Percentiles rank a stretch among this genome's conserved stretches.
phyloP scores from a whole-genome alignment of 768 basidiomycete species.

The Boletus vinaceobasis region DNA sequence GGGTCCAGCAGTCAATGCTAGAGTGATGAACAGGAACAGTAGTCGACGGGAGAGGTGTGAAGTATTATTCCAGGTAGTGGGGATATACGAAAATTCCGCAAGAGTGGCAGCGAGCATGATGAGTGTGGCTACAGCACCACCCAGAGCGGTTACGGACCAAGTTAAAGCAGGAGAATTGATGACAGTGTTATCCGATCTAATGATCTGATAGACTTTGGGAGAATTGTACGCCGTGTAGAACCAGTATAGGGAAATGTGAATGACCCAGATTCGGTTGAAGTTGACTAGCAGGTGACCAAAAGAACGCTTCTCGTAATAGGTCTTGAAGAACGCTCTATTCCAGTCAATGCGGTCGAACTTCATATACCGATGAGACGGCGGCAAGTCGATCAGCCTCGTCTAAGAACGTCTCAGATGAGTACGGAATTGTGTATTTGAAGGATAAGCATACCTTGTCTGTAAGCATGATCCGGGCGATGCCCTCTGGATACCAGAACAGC shows the following conservation, averaged over 20 bases:
- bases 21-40: slow-evolving; percentile 84
- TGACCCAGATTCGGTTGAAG: slow-evolving; percentile 99
- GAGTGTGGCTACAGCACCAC: slow-evolving; percentile 90
- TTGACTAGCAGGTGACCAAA: slow-evolving; percentile 97
- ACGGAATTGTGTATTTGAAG: background rate
- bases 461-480: slow-evolving; percentile 87
- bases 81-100: slow-evolving; percentile 96
- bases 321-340: slow-evolving; percentile 97
- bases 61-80: slow-evolving; percentile 98
- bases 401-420: slow-evolving; percentile 29
- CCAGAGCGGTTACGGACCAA: slow-evolving; percentile 92
- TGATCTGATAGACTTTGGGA: slow-evolving; percentile 71
- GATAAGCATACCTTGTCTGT: slow-evolving; percentile 70
- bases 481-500: slow-evolving; percentile 99
- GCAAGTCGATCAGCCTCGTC: slow-evolving; percentile 88
- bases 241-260: slow-evolving; percentile 92
- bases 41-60: slow-evolving; percentile 92
- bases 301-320: slow-evolving; percentile 95
- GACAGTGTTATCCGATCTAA: slow-evolving; percentile 31
- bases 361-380: slow-evolving; percentile 92
- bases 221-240: slow-evolving; percentile 96
- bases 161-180: slow-evolving; percentile 72
- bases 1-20: slow-evolving; percentile 88
- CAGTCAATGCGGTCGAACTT: slow-evolving; percentile 96
- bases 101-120: slow-evolving; percentile 97